These are phyloP conservation scores for Solanum sitiens DNA, from an alignment of 257 asterid genomes.

Conservation along the genomic window DNA sequence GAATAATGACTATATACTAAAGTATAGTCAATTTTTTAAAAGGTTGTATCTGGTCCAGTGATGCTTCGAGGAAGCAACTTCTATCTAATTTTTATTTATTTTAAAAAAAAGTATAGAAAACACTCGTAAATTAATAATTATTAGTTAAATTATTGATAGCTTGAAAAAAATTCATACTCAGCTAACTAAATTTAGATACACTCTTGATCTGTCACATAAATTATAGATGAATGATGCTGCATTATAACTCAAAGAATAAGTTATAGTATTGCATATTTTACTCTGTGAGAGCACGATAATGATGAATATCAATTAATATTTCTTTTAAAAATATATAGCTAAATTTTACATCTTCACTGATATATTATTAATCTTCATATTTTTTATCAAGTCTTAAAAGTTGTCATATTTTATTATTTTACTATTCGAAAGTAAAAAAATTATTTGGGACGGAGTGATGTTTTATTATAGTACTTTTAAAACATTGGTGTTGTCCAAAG, in stretches of 20 bases:
- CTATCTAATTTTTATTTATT: not conserved
- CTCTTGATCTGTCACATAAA: not conserved
- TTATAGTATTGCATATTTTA: not conserved
- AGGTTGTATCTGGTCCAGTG: not conserved
- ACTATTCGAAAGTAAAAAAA: not conserved
- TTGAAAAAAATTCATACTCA: rapidly evolving
- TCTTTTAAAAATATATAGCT: not conserved
- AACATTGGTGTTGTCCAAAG: not conserved
- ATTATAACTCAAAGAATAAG: not conserved
- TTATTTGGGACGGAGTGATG: not conserved
- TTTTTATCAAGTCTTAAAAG: not conserved
- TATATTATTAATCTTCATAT: not conserved
- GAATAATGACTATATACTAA: not conserved
- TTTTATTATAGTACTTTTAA: not conserved
- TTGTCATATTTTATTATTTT: not conserved
- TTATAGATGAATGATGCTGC: not conserved
- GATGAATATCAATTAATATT: not conserved
- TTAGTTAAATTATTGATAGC: no score
- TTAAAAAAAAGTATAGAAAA: no score
- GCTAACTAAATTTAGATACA: no score
- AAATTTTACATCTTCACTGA: not conserved
- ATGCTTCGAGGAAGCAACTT: not conserved
- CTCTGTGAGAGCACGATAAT: not conserved
- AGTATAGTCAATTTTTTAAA: not conserved
- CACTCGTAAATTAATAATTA: no score